Conservation (phyloP, 495 filamentous ascomycete species). For the Penicillium ucsense region DNA sequence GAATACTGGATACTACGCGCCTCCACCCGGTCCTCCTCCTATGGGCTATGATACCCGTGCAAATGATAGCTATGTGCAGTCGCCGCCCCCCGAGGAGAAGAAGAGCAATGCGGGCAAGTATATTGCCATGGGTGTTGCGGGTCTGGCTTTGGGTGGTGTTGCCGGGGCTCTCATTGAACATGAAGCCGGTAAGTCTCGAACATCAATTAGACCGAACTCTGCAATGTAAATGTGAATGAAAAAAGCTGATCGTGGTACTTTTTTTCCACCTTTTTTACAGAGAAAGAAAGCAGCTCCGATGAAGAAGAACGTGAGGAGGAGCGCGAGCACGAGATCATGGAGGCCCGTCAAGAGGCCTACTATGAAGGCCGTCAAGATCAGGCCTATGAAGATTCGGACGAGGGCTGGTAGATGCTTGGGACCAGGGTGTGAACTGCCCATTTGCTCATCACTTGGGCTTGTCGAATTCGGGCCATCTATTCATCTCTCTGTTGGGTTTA, state of each 20-base stretch:
- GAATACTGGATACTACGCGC: constrained; percentile 18
- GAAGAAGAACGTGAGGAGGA: not conserved
- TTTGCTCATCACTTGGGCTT: too few relatives aligned
- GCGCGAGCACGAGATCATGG: not conserved
- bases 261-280: too few relatives aligned
- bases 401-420: not conserved
- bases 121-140: constrained; percentile 42
- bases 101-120: constrained; percentile 32
- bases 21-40: constrained; percentile 11
- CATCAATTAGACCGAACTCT: not conserved
- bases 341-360: constrained; percentile 8
- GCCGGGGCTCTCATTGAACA: constrained; percentile 48
- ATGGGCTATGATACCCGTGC: constrained; percentile 7
- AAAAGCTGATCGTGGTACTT: too few relatives aligned
- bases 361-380: constrained; percentile 16
- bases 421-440: too few relatives aligned
- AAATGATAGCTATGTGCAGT: constrained; percentile 11
- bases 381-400: constrained; percentile 9
- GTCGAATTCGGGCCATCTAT: too few relatives aligned
- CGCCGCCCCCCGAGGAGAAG: constrained; percentile 26
- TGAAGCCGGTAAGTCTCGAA: constrained; percentile 36
- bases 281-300: not conserved
- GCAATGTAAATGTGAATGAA: too few relatives aligned
- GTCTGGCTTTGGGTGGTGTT: constrained; percentile 45
- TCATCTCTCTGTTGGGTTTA: too few relatives aligned